Conservation (phyloP, 805 yeast species). For the Starmerella apis region DNA sequence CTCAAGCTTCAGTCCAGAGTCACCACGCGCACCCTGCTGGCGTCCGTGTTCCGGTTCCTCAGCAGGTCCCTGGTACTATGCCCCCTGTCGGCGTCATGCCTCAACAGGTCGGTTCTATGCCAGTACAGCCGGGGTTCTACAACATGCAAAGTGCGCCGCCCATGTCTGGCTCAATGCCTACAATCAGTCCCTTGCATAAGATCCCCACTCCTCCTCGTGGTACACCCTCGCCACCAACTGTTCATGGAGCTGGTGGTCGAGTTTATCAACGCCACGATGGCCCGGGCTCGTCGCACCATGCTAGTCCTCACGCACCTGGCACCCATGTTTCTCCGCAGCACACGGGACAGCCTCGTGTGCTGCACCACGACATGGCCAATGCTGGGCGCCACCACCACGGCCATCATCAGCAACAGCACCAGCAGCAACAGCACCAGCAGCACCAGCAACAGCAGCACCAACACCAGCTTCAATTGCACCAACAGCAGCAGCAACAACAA, state of each 20-base stretch:
- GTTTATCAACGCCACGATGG: conserved; percentile 4
- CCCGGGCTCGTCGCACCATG: not conserved
- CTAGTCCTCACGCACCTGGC: not conserved
- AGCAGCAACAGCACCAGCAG: not conserved
- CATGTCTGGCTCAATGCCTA: conserved; percentile 4
- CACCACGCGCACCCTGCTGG: conserved; percentile 8
- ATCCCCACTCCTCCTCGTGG: conserved; percentile 17
- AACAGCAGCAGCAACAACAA: conserved; percentile 10
- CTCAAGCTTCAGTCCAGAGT: not conserved
- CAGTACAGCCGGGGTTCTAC: not conserved
- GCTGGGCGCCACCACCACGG: not conserved
- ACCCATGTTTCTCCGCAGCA: conserved; percentile 3
- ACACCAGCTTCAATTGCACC: conserved; percentile 15
- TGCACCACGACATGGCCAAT: conserved; percentile 3
- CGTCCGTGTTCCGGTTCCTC: conserved; percentile 3
- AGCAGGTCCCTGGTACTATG: conserved; percentile 9
- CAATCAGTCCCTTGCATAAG: conserved; percentile 8
- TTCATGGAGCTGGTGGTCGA: conserved; percentile 10
- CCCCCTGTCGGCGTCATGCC: conserved; percentile 4
- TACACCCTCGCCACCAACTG: conserved; percentile 16
- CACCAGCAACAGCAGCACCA: conserved; percentile 5
- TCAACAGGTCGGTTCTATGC: conserved; percentile 4
- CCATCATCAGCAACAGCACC: conserved; percentile 4
- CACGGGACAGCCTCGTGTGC: not conserved
- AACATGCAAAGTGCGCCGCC: conserved; percentile 2